Evolutionary conservation across 768 basidiomycete species (phyloP).

Genomic region (Tulasnella sp.): DNA sequence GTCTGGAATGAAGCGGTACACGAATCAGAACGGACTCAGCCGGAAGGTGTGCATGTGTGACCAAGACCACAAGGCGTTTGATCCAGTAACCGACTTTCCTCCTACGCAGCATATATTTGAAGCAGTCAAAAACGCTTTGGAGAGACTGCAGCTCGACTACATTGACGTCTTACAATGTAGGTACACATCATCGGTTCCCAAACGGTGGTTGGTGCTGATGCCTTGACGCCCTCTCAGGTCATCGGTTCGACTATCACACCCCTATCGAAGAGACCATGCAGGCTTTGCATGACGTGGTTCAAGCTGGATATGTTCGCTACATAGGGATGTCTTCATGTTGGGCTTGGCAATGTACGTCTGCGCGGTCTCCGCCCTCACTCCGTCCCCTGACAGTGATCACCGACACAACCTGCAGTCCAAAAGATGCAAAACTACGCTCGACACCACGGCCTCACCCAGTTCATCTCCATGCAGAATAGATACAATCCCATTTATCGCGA

Average conservation of each 20-base stretch:
- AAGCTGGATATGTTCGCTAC: constrained; percentile 50
- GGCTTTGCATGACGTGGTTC: constrained; percentile 55
- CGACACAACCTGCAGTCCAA: constrained; percentile 28
- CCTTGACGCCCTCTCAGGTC: constrained; percentile 22
- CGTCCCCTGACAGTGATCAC: background rate
- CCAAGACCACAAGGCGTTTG: no score
- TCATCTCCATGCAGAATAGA: constrained; percentile 63
- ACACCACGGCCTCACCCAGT: constrained; percentile 25
- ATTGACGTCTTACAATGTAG: constrained; percentile 57
- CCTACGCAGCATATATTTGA: constrained; percentile 52
- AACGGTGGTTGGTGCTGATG: background rate
- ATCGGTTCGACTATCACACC: constrained; percentile 26
- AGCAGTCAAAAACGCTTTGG: constrained; percentile 34
- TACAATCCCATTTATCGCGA: constrained; percentile 52
- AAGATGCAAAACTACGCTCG: constrained; percentile 39
- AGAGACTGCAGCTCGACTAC: constrained; percentile 63
- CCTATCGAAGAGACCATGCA: constrained; percentile 38
- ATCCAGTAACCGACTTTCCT: background rate
- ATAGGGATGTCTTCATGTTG: constrained; percentile 47
- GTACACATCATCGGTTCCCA: background rate
- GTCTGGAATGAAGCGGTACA: no score
- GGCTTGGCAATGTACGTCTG: constrained; percentile 40
- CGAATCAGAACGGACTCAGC: no score
- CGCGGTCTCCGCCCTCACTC: background rate
- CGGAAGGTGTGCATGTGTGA: no score